A percentile compares a stretch with the other conserved stretches of the same genome.
Evolutionary conservation across 2,329 filamentous ascomycete species (phyloP).

Genomic region (Dactylellina drechsleri): DNA sequence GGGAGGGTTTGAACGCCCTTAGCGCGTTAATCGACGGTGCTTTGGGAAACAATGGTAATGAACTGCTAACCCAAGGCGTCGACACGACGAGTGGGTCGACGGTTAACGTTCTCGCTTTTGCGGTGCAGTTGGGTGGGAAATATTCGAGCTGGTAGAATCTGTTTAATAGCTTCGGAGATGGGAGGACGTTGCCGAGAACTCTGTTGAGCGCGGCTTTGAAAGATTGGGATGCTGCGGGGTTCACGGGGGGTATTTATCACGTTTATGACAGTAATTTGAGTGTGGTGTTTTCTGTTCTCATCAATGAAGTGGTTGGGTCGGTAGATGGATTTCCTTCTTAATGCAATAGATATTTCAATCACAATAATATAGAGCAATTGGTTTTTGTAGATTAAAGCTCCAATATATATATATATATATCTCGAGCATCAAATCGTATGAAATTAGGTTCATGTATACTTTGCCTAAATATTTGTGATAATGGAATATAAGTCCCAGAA

Average conservation of each 20-base stretch:
- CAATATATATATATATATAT: no score
- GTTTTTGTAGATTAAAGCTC: no score
- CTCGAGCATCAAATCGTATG: no score
- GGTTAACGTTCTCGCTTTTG: slow-evolving; percentile 17
- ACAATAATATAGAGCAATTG: no score
- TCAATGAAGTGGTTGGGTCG: slow-evolving; percentile 21
- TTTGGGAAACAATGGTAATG: neutral
- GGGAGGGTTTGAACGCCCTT: slow-evolving; percentile 5
- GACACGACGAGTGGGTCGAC: slow-evolving; percentile 13
- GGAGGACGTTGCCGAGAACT: neutral
- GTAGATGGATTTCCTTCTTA: no score
- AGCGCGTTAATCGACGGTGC: slow-evolving; percentile 11
- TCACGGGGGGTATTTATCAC: slow-evolving; percentile 28
- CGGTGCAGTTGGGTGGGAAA: neutral
- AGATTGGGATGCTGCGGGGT: slow-evolving; percentile 6
- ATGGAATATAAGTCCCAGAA: no score
- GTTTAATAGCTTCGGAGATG: slow-evolving; percentile 27
- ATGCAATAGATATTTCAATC: no score
- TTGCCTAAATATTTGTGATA: no score
- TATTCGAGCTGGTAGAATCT: neutral
- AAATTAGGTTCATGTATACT: no score
- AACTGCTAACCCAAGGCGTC: neutral
- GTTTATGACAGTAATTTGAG: slow-evolving; percentile 17
- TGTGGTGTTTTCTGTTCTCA: slow-evolving; percentile 22
- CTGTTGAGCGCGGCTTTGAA: slow-evolving; percentile 6